Evolutionary conservation across 148 eudicot genomes (phyloP).

Genomic region (Pharnaceum exiguum): DNA sequence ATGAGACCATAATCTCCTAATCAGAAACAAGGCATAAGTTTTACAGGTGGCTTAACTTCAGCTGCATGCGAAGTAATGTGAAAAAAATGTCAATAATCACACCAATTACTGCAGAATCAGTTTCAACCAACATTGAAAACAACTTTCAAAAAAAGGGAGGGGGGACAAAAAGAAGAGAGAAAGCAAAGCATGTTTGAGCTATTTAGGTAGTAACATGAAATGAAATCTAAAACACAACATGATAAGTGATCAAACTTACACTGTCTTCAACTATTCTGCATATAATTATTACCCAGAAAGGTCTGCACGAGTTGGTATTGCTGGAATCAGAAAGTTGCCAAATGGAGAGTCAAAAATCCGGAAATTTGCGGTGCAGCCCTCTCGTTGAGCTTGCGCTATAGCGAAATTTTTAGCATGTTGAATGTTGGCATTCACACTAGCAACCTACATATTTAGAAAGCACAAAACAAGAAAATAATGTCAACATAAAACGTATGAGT

Average conservation of each 20-base stretch:
- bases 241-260: no score
- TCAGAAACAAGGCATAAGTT: no score
- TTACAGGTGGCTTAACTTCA: not conserved
- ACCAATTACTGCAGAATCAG: not conserved
- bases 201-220: no score
- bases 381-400: conserved; percentile 67
- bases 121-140: not conserved
- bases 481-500: not conserved
- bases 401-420: conserved; percentile 54
- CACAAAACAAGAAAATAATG: not conserved
- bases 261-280: not conserved
- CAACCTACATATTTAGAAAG: conserved; percentile 14
- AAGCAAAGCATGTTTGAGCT: no score
- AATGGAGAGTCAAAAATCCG: conserved; percentile 61
- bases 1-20: no score
- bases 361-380: conserved; percentile 67
- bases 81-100: not conserved
- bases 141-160: not conserved
- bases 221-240: no score
- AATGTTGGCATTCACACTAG: conserved; percentile 21
- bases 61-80: not conserved
- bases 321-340: conserved; percentile 82
- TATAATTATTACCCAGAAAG: conserved; percentile 34
- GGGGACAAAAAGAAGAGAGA: no score
- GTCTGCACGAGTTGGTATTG: conserved; percentile 73